Evolutionary conservation across 345 rosid genomes (phyloP), one percentile per base, ranked within the genome.

Genomic region (Aquilaria yunnanensis): DNA sequence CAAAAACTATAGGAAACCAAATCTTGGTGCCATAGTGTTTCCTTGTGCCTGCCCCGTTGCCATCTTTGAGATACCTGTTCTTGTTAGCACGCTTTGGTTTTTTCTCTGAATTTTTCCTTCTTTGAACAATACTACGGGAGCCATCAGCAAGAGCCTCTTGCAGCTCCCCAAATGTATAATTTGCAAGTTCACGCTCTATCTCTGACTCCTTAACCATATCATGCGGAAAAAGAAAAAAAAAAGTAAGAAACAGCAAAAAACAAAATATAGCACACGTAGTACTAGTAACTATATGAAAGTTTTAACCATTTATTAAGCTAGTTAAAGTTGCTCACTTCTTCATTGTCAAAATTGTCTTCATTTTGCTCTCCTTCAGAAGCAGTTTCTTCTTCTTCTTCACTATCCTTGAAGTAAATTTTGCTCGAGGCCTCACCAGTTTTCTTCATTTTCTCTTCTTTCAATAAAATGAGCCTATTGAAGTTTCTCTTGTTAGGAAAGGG

Each of bases 131-230:
- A 5, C 81, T 61, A 72, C 75, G 77, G 51, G 94, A 84, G 49
- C 96, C 96, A 78, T 90, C 86, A 34, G 90, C 80, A 3, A 81
- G 77, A 50, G 87, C 78, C 65, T 75, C 82, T 70, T 81, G 98
- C 51, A 90, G 74, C 61, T 90, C 96, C 80, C 74, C 98, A 12
- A 93, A 88, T 2, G 97, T 86, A 45, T 81, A 77, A 64, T 84
- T 85, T 0, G 85, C 86, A 30, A 93, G 78, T 65, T 84, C 92
- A 43, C 80, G 80, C 79, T 70, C 77, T 64, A 80, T 75, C 72
- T 80, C 94, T 65, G 68, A 83, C 72, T 89, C 96, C 86, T 83
- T 61, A 10, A 54, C 54, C 32, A 37, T 16, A 9, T 41, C 65
- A 63, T 13, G 34, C 46, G 9, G 10, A 16, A 33, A 52, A 11